A percentile compares a stretch with the other conserved stretches of the same genome.
Evolutionary conservation across 139 green algal species (phyloP).

Genomic region (Chlorella sp.): DNA sequence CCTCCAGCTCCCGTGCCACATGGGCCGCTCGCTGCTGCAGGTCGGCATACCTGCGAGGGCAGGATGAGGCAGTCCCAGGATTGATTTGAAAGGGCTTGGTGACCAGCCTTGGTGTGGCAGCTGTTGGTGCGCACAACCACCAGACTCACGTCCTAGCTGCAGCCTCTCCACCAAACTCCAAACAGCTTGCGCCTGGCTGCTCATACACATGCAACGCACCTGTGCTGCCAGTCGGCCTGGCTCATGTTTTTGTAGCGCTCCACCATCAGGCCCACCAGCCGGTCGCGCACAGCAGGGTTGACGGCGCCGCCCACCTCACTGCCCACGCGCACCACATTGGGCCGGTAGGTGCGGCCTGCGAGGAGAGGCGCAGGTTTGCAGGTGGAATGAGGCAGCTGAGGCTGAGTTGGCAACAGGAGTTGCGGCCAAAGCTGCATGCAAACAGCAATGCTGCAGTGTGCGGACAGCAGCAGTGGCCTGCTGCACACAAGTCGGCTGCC

Average conservation of each 20-base stretch:
- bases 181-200: background rate
- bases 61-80: background rate
- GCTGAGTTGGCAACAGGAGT: background rate
- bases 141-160: no score
- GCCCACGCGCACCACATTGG: constrained; percentile 81
- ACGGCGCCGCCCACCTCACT: constrained; percentile 23
- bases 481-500: no score
- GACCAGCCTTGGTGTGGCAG: no score
- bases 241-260: constrained; percentile 36
- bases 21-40: constrained; percentile 1
- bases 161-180: no score
- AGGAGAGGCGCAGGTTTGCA: no score
- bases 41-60: constrained; percentile 15
- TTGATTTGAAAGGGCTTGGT: no score
- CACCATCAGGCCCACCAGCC: constrained; percentile 38
- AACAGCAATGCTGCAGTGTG: no score
- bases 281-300: constrained; percentile 21
- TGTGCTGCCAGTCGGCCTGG: constrained; percentile 44
- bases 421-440: background rate
- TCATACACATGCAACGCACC: background rate
- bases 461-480: no score
- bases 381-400: no score
- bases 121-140: no score
- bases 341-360: constrained; percentile 53
- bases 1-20: constrained; percentile 18